phyloP scores from a whole-genome alignment of 208 protist genomes.

The Wallacemonas rigidus region DNA sequence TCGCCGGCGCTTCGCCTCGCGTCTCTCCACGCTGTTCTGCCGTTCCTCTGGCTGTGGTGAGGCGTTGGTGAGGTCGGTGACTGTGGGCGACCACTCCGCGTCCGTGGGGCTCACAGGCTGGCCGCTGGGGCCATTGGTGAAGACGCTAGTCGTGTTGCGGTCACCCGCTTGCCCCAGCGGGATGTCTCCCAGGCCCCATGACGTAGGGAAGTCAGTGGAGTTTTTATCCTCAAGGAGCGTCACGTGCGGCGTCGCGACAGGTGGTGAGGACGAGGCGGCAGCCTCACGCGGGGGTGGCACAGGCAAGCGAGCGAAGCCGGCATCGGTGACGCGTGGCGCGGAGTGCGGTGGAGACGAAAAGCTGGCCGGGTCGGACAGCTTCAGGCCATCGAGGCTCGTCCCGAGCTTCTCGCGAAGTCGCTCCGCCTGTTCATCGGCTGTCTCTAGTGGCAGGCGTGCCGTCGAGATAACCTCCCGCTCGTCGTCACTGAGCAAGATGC shows the following conservation, averaged over 20 bases:
- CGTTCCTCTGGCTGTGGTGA: background rate
- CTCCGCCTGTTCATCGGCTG: conserved; percentile 19
- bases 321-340: background rate
- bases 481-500: conserved; percentile 15
- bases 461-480: conserved; percentile 22
- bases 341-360: background rate
- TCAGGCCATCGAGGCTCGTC: conserved; percentile 10
- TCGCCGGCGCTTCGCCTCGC: conserved; percentile 16
- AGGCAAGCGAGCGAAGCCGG: background rate
- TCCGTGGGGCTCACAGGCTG: background rate
- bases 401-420: conserved; percentile 12
- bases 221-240: background rate
- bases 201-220: background rate
- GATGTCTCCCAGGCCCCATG: conserved; percentile 3
- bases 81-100: background rate
- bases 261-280: background rate
- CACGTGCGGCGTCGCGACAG: conserved; percentile 3
- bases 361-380: conserved; percentile 6
- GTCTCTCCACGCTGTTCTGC: conserved; percentile 3
- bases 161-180: background rate
- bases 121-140: background rate
- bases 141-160: conserved; percentile 1
- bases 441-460: conserved; percentile 22
- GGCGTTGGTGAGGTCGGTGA: background rate
- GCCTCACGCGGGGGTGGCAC: background rate